These are phyloP conservation scores for Cornus suecica DNA, from an alignment of 148 eudicot species.

Conservation along the genomic window DNA sequence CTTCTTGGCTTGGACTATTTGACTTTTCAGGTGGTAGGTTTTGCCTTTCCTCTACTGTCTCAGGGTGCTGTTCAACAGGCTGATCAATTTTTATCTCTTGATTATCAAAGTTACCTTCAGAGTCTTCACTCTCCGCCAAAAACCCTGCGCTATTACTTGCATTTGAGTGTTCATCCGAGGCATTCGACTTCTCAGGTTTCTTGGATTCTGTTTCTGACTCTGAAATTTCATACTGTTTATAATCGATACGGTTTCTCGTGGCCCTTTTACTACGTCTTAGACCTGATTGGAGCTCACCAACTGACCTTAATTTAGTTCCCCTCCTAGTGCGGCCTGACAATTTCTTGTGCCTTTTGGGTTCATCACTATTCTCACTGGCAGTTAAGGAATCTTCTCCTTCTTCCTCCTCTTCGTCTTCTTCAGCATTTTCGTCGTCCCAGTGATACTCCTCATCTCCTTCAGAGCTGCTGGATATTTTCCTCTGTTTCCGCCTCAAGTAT, in stretches of 20 bases:
- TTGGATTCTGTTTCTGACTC: conserved; percentile 61
- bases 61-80: conserved; percentile 29
- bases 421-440: conserved; percentile 69
- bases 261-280: conserved; percentile 76
- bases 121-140: conserved; percentile 44
- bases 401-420: conserved; percentile 48
- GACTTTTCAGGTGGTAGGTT: conserved; percentile 21
- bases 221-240: conserved; percentile 53
- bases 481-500: conserved; percentile 48
- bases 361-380: conserved; percentile 60
- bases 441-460: conserved; percentile 82
- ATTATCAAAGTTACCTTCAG: conserved; percentile 35
- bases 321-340: conserved; percentile 48
- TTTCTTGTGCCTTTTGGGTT: conserved; percentile 36
- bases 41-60: conserved; percentile 27
- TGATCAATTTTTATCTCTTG: conserved; percentile 30
- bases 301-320: conserved; percentile 52
- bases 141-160: conserved; percentile 39
- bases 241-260: conserved; percentile 54
- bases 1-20: conserved; percentile 41
- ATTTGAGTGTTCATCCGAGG: conserved; percentile 31
- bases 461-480: conserved; percentile 60
- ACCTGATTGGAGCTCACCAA: conserved; percentile 50
- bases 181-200: conserved; percentile 41
- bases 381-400: conserved; percentile 54